These are phyloP conservation scores for Sechiopsis laciniata DNA, from an alignment of 306 rosid species.

Conservation along the genomic window DNA sequence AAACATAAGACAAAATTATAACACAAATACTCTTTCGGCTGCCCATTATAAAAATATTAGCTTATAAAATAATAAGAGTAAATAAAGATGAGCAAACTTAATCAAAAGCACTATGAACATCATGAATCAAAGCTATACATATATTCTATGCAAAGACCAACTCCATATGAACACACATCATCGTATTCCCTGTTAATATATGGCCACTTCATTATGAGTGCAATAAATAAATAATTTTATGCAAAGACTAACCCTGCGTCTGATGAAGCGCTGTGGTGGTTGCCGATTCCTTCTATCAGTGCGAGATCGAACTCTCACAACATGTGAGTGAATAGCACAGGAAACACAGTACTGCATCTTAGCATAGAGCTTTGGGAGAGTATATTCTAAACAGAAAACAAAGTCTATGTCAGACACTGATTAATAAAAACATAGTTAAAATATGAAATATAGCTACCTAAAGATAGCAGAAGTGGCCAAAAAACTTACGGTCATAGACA, in stretches of 20 bases:
- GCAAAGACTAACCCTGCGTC: slow-evolving; percentile 60
- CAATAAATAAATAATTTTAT: neutral
- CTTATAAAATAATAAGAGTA: neutral
- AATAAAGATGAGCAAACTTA: neutral
- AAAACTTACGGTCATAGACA: slow-evolving; percentile 64
- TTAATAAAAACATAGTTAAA: neutral
- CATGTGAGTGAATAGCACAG: slow-evolving; percentile 95
- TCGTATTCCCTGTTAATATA: neutral
- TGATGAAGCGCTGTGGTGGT: slow-evolving; percentile 74
- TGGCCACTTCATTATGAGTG: neutral
- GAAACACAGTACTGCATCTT: slow-evolving; percentile 98
- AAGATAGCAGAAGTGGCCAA: neutral
- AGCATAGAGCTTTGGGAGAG: slow-evolving; percentile 87
- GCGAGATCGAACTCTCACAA: slow-evolving; percentile 88
- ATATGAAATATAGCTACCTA: neutral
- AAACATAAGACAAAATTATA: neutral
- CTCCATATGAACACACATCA: slow-evolving; percentile 25
- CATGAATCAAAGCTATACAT: neutral
- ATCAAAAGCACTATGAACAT: neutral
- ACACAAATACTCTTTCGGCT: neutral
- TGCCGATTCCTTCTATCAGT: slow-evolving; percentile 78
- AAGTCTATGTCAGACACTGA: neutral
- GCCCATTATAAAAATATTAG: neutral
- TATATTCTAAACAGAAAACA: slow-evolving; percentile 45
- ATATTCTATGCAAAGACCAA: slow-evolving; percentile 12